Percentiles rank a stretch among this genome's conserved stretches.
Conservation (phyloP, 257 asterid genomes). For the Salvia rosmarinus region DNA sequence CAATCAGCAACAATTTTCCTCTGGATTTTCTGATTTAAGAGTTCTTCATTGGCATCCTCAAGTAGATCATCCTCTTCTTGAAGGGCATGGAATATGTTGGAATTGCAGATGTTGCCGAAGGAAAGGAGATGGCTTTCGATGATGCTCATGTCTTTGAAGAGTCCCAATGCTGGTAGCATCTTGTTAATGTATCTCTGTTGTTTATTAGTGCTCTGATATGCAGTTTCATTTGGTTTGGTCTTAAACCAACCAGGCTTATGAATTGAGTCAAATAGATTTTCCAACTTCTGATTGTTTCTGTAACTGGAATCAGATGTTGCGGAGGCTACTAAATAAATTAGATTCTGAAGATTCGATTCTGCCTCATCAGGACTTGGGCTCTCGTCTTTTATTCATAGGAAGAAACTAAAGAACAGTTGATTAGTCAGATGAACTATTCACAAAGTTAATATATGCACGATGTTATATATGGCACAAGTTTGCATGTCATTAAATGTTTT, state of each 20-base stretch:
- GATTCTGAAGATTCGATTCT: constrained; percentile 56
- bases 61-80: constrained; percentile 49
- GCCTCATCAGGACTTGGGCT: constrained; percentile 50
- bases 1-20: constrained; percentile 60
- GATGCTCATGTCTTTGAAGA: constrained; percentile 46
- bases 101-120: constrained; percentile 50
- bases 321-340: constrained; percentile 34
- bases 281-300: constrained; percentile 47
- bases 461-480: constrained; percentile 2
- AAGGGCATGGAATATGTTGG: constrained; percentile 53
- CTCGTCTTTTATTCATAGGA: constrained; percentile 43
- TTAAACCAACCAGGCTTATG: constrained; percentile 42
- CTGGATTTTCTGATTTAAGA: constrained; percentile 46
- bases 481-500: neutral
- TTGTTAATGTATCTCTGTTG: constrained; percentile 57
- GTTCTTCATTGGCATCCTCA: constrained; percentile 33
- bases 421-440: constrained; percentile 40
- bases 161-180: constrained; percentile 57
- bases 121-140: constrained; percentile 49
- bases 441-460: constrained; percentile 22
- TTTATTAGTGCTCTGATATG: constrained; percentile 40
- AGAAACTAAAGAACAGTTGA: constrained; percentile 32
- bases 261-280: constrained; percentile 38
- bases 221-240: constrained; percentile 37
- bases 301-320: constrained; percentile 24